Conservation (phyloP, 2,329 filamentous ascomycete species). For the Drechslerella dactyloides region DNA sequence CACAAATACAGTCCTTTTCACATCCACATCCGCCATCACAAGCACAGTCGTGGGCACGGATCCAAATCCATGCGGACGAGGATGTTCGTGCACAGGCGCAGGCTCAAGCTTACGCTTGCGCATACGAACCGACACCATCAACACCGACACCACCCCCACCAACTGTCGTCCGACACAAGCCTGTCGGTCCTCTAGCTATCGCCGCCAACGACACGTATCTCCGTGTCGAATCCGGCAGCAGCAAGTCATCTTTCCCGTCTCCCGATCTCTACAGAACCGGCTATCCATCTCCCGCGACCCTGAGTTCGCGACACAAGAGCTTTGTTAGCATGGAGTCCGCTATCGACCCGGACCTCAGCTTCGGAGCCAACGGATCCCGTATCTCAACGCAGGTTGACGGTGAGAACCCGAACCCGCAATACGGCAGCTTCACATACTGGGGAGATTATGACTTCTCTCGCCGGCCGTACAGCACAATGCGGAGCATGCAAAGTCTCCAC, state of each 20-base stretch:
- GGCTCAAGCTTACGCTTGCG: neutral
- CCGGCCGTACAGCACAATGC: constrained; percentile 14
- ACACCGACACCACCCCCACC: neutral
- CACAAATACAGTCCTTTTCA: constrained; percentile 10
- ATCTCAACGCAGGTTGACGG: constrained; percentile 28
- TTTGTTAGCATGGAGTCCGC: constrained; percentile 44
- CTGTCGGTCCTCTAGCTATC: neutral
- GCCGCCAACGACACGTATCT: neutral
- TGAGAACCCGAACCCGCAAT: neutral
- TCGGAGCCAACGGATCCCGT: constrained; percentile 30
- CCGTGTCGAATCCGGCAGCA: constrained; percentile 12
- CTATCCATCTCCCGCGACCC: constrained; percentile 22
- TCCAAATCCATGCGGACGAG: too few relatives aligned
- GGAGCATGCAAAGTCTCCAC: constrained; percentile 28
- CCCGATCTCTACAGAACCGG: constrained; percentile 17
- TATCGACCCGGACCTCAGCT: constrained; percentile 45
- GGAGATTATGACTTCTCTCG: constrained; percentile 35
- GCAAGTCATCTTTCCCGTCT: constrained; percentile 5
- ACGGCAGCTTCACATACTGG: constrained; percentile 35
- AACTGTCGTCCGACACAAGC: neutral
- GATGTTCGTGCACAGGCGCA: neutral
- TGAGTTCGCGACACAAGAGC: constrained; percentile 31
- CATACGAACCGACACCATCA: neutral
- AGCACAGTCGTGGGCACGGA: neutral
- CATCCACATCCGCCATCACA: neutral